These are phyloP conservation scores for Tolypocladium inflatum DNA, from an alignment of 2,329 filamentous ascomycete species.

Conservation along the genomic window DNA sequence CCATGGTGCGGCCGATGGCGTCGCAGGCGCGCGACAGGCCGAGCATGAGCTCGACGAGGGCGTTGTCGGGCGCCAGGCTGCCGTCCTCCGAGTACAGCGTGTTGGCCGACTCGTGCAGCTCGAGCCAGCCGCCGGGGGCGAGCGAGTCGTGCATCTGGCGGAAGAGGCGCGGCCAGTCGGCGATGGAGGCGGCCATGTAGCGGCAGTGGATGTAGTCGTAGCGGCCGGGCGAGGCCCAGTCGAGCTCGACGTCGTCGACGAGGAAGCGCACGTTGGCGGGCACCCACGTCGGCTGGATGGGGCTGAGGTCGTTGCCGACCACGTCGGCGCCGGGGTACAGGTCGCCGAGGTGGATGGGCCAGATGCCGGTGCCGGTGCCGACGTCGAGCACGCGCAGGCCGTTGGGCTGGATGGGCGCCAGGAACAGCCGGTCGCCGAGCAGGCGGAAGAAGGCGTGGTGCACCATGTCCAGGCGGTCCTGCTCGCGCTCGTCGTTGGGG, in stretches of 20 bases:
- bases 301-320: slow-evolving; percentile 15
- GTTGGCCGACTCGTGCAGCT: slow-evolving; percentile 32
- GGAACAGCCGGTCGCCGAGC: slow-evolving; percentile 28
- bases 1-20: slow-evolving; percentile 17
- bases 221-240: slow-evolving; percentile 12
- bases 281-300: slow-evolving; percentile 12
- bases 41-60: slow-evolving; percentile 20
- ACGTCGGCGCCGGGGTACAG: slow-evolving; percentile 12
- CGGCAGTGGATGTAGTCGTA: slow-evolving; percentile 19
- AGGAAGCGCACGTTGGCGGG: slow-evolving; percentile 15
- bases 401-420: slow-evolving; percentile 25
- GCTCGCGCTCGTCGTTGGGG: slow-evolving; percentile 25
- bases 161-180: slow-evolving; percentile 17
- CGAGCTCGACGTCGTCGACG: slow-evolving; percentile 14
- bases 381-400: slow-evolving; percentile 17
- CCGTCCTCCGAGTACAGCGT: slow-evolving; percentile 27
- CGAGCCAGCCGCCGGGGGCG: slow-evolving; percentile 37
- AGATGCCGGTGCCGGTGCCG: slow-evolving; percentile 14
- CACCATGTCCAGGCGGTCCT: slow-evolving; percentile 43
- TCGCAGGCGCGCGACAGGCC: slow-evolving; percentile 14
- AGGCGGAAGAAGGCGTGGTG: slow-evolving; percentile 40
- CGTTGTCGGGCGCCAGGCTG: slow-evolving; percentile 23
- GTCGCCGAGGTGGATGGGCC: slow-evolving; percentile 15
- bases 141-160: slow-evolving; percentile 22
- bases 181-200: slow-evolving; percentile 16